Conservation (phyloP, 192 early-diverging fungal species). For the Rhizophlyctis rosea region DNA sequence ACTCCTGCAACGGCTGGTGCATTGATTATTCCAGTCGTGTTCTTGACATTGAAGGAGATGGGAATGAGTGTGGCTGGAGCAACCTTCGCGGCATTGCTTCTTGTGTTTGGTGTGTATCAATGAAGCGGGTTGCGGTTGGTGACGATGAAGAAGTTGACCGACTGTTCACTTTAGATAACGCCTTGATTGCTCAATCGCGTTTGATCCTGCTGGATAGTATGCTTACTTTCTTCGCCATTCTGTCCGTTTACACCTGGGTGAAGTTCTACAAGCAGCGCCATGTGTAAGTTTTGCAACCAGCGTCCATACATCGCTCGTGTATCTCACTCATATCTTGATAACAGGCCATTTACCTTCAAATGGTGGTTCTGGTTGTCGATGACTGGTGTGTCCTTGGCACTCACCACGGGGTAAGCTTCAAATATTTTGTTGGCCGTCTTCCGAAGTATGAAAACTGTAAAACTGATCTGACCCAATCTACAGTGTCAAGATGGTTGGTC, state of each 20-base stretch:
- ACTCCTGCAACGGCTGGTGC: slow-evolving; percentile 79
- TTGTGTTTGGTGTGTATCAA: slow-evolving; percentile 78
- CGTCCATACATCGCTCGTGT: background rate
- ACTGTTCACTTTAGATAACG: slow-evolving; percentile 75
- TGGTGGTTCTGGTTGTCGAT: slow-evolving; percentile 88
- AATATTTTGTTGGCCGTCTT: too few species aligned
- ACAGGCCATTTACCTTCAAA: slow-evolving; percentile 63
- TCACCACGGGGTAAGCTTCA: slow-evolving; percentile 59
- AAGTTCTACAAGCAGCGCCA: slow-evolving; percentile 70
- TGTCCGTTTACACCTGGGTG: slow-evolving; percentile 81
- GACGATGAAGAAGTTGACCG: background rate
- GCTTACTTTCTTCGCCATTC: slow-evolving; percentile 87
- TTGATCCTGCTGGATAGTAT: slow-evolving; percentile 93
- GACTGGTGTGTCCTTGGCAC: slow-evolving; percentile 79
- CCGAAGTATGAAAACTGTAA: background rate
- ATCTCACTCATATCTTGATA: too few species aligned
- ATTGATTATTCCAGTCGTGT: slow-evolving; percentile 70
- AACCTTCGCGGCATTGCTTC: slow-evolving; percentile 69
- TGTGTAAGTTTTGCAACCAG: slow-evolving; percentile 21
- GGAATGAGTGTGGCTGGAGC: slow-evolving; percentile 75
- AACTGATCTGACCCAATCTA: background rate
- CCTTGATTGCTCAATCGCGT: slow-evolving; percentile 83
- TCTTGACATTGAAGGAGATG: slow-evolving; percentile 83
- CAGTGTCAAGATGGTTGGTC: slow-evolving; percentile 94
- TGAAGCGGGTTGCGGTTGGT: background rate